Conservation (phyloP, 345 rosid genomes). For the Arabis alpina region DNA sequence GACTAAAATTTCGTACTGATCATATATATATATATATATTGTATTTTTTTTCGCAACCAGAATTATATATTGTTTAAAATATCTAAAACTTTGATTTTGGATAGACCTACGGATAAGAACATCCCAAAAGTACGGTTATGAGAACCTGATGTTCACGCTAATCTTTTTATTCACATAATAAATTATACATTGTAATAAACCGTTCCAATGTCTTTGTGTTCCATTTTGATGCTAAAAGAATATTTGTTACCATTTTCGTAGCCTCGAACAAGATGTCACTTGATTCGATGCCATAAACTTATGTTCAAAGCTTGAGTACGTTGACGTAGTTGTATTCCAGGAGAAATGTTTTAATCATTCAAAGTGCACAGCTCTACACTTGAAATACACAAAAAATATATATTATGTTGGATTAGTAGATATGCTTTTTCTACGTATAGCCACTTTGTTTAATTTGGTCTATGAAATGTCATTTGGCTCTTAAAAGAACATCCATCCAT, state of each 20-base stretch:
- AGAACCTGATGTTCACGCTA: slow-evolving; percentile 20
- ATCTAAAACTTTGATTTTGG: not conserved
- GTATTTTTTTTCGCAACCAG: no score
- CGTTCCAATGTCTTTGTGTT: not conserved
- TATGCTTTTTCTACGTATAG: not conserved
- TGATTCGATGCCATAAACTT: slow-evolving; percentile 22
- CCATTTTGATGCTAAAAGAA: slow-evolving; percentile 2
- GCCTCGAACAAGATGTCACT: slow-evolving; percentile 21
- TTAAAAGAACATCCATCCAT: not conserved
- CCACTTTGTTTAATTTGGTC: slow-evolving; percentile 5
- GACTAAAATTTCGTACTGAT: slow-evolving; percentile 3
- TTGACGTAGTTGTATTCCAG: slow-evolving; percentile 5
- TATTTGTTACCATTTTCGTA: slow-evolving; percentile 22
- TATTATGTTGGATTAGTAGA: not conserved
- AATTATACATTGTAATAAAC: not conserved
- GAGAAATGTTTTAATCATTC: not conserved
- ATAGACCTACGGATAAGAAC: not conserved
- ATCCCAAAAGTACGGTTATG: not conserved
- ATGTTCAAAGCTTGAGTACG: slow-evolving; percentile 4
- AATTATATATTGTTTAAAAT: not conserved
- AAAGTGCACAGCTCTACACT: not conserved
- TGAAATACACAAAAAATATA: not conserved
- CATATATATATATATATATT: not conserved
- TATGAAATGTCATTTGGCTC: slow-evolving; percentile 14
- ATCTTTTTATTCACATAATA: not conserved